Evolutionary conservation across 345 rosid genomes (phyloP).

Genomic region (Turnera subulata): DNA sequence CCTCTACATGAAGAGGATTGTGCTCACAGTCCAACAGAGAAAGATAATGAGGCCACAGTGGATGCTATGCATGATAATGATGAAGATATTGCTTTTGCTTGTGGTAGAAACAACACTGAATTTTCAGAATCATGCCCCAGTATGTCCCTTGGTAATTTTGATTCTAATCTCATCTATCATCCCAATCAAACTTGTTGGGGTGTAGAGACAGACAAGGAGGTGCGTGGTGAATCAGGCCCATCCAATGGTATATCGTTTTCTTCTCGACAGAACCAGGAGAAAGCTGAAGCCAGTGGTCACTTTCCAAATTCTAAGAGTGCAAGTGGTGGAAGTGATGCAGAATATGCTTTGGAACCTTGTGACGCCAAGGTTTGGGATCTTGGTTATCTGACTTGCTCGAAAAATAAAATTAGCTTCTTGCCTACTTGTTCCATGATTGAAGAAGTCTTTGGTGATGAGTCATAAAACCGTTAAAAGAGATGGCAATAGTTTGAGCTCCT

Average conservation of each 20-base stretch:
- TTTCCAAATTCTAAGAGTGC: conserved; percentile 20
- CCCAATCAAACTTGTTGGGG: conserved; percentile 7
- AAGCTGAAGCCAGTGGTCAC: conserved; percentile 14
- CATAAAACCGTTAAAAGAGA: conserved; percentile 33
- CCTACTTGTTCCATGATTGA: conserved; percentile 54
- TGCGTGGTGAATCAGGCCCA: conserved; percentile 38
- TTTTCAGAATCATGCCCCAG: conserved; percentile 17
- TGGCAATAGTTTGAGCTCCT: conserved; percentile 17
- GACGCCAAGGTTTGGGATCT: conserved; percentile 43
- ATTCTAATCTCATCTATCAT: conserved; percentile 9
- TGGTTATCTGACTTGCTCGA: conserved; percentile 25
- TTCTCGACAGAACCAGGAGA: not conserved
- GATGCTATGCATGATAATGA: conserved; percentile 4
- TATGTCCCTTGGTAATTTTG: conserved; percentile 11
- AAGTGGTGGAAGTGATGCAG: conserved; percentile 20
- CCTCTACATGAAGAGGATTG: not conserved
- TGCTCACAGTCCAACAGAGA: not conserved
- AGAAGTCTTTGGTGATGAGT: conserved; percentile 48
- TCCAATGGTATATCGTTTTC: conserved; percentile 25
- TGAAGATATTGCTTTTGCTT: not conserved
- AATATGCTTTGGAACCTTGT: conserved; percentile 28
- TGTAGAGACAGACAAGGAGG: conserved; percentile 15
- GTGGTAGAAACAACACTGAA: conserved; percentile 11
- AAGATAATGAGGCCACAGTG: not conserved
- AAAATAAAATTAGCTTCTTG: conserved; percentile 32